phyloP scores from a whole-genome alignment of 2,329 filamentous ascomycete species.

The Alternaria novae-zelandiae region DNA sequence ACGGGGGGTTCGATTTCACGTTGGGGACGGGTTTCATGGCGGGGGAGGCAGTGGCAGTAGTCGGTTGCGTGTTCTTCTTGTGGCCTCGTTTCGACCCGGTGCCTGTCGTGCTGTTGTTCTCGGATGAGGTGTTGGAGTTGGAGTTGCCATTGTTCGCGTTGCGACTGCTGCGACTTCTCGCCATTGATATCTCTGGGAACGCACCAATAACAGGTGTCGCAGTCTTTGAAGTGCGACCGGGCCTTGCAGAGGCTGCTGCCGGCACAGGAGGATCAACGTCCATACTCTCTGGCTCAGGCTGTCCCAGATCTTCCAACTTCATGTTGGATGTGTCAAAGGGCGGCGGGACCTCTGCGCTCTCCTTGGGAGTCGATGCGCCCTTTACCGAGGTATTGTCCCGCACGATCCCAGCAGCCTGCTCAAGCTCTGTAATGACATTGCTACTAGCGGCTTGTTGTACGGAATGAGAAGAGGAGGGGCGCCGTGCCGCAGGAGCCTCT shows the following conservation, averaged over 20 bases:
- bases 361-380: conserved; percentile 39
- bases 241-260: conserved; percentile 40
- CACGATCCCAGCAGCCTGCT: conserved; percentile 37
- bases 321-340: conserved; percentile 58
- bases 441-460: conserved; percentile 34
- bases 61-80: conserved; percentile 42
- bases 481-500: conserved; percentile 41
- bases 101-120: conserved; percentile 48
- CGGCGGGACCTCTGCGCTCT: conserved; percentile 29
- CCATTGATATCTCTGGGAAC: conserved; percentile 52
- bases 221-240: conserved; percentile 55
- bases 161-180: conserved; percentile 52
- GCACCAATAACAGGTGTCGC: conserved; percentile 55
- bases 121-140: conserved; percentile 47
- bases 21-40: conserved; percentile 31
- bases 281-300: conserved; percentile 51
- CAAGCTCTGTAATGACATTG: conserved; percentile 41
- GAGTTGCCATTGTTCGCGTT: conserved; percentile 47
- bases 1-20: conserved; percentile 40
- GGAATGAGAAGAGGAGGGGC: conserved; percentile 48
- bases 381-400: conserved; percentile 34
- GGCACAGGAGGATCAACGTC: conserved; percentile 41
- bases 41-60: conserved; percentile 34
- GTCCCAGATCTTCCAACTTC: conserved; percentile 59
- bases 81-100: conserved; percentile 44